These are phyloP conservation scores for Capronia epimyces DNA, from an alignment of 2,329 filamentous ascomycete genomes.

Conservation along the genomic window DNA sequence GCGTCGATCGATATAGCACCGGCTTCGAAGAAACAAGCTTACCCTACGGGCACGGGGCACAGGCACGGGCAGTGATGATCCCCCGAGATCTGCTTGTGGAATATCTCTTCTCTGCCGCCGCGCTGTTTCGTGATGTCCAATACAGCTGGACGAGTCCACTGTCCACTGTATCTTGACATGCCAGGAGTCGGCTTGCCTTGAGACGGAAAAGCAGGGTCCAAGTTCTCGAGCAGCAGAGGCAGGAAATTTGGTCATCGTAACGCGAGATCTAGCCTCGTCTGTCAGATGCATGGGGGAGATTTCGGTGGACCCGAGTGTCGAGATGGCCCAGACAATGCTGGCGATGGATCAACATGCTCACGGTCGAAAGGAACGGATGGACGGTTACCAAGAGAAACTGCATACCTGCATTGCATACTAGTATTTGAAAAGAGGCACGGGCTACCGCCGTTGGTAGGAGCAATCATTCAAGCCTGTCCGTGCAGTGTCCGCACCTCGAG, in stretches of 20 bases:
- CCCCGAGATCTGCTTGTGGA: neutral
- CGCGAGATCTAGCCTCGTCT: neutral
- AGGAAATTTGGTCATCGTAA: conserved; percentile 1
- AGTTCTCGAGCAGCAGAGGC: too few relatives aligned
- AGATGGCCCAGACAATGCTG: neutral
- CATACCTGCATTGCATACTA: neutral
- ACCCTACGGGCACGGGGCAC: too few relatives aligned
- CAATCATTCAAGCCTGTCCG: neutral
- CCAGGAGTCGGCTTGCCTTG: neutral
- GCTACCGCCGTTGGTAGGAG: neutral
- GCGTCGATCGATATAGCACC: neutral
- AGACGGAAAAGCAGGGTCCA: neutral
- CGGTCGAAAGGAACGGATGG: neutral
- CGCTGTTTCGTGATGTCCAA: too few relatives aligned
- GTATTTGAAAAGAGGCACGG: neutral
- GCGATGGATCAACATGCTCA: neutral
- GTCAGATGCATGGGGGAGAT: neutral
- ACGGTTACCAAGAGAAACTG: neutral
- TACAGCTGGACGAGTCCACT: too few relatives aligned
- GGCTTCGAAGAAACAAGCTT: too few relatives aligned
- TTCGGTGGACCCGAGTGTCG: neutral
- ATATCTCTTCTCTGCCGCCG: too few relatives aligned
- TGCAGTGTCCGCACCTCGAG: neutral
- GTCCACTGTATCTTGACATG: too few relatives aligned
- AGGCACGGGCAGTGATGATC: too few relatives aligned